These are phyloP conservation scores for Colletotrichum camelliae DNA, from an alignment of 2,329 filamentous ascomycete genomes.

Conservation along the genomic window DNA sequence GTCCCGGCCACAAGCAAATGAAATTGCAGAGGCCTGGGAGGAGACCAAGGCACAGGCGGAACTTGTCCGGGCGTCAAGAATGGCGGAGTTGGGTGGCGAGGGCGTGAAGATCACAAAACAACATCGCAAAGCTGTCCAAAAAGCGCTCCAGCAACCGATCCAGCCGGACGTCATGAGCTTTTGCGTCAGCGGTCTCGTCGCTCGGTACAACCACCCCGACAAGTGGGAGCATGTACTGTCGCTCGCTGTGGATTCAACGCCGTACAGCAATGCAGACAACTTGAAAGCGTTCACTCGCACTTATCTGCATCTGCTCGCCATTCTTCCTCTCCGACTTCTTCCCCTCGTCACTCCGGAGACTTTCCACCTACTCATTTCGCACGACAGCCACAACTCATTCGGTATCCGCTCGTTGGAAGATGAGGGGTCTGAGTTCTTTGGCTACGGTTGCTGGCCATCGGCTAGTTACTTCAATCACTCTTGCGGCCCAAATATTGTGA, in stretches of 20 bases:
- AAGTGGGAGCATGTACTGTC: slow-evolving; percentile 11
- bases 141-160: slow-evolving; percentile 5
- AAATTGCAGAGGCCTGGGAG: slow-evolving; percentile 1
- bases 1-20: not conserved
- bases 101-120: not conserved
- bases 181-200: slow-evolving; percentile 9
- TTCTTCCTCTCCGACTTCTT: not conserved
- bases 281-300: not conserved
- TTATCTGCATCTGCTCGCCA: slow-evolving; percentile 18
- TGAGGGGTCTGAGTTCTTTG: slow-evolving; percentile 19
- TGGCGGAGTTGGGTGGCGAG: not conserved
- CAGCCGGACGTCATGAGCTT: slow-evolving; percentile 5
- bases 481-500: slow-evolving; percentile 4
- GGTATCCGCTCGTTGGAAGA: slow-evolving; percentile 17
- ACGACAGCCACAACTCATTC: slow-evolving; percentile 15
- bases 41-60: not conserved
- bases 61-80: not conserved
- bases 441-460: slow-evolving; percentile 13
- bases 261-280: slow-evolving; percentile 3
- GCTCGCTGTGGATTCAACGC: slow-evolving; percentile 5
- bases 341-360: slow-evolving; percentile 3
- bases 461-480: slow-evolving; percentile 21
- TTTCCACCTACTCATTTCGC: slow-evolving; percentile 1
- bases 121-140: slow-evolving; percentile 6
- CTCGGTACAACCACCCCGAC: not conserved